These are phyloP conservation scores for Verticillium nonalfalfae DNA, from an alignment of 2,329 filamentous ascomycete species.

Conservation along the genomic window DNA sequence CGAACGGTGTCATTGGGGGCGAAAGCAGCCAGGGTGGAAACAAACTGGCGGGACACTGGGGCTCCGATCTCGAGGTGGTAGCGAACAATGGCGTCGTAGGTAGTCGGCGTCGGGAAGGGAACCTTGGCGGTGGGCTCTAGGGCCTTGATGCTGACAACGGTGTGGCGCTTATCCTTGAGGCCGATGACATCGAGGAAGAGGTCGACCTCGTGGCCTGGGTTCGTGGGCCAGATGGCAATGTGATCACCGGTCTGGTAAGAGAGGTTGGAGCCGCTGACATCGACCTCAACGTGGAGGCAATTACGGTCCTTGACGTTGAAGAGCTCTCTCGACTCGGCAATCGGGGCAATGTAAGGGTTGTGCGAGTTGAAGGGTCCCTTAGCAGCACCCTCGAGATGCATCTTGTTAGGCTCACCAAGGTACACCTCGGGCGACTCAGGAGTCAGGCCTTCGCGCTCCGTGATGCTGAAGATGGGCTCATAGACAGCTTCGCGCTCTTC, in stretches of 20 bases:
- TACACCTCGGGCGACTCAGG: conserved; percentile 78
- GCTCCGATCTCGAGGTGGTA: conserved; percentile 98
- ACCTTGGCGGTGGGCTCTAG: conserved; percentile 95
- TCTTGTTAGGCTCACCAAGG: conserved; percentile 92
- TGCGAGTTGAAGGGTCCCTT: conserved; percentile 94
- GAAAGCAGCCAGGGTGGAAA: conserved; percentile 81
- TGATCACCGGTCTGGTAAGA: conserved; percentile 96
- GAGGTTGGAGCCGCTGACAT: conserved; percentile 82
- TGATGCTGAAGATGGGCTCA: conserved; percentile 83
- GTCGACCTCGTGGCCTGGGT: conserved; percentile 87
- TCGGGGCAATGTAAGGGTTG: conserved; percentile 94
- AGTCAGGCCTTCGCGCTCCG: conserved; percentile 67
- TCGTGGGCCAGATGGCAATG: conserved; percentile 95
- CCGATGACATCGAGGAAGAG: conserved; percentile 77
- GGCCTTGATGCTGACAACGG: conserved; percentile 81
- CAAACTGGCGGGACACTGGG: conserved; percentile 91
- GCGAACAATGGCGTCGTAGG: conserved; percentile 85
- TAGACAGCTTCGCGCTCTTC: conserved; percentile 96
- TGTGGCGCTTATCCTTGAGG: conserved; percentile 68
- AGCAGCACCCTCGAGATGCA: conserved; percentile 77
- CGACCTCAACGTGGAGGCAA: conserved; percentile 94
- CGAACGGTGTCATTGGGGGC: conserved; percentile 80
- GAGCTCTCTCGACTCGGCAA: conserved; percentile 82
- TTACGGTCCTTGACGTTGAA: conserved; percentile 88
- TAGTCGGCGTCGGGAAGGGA: conserved; percentile 94